Evolutionary conservation across 129 eudicot genomes (phyloP).

Genomic region (Chrysanthemum makinoi): DNA sequence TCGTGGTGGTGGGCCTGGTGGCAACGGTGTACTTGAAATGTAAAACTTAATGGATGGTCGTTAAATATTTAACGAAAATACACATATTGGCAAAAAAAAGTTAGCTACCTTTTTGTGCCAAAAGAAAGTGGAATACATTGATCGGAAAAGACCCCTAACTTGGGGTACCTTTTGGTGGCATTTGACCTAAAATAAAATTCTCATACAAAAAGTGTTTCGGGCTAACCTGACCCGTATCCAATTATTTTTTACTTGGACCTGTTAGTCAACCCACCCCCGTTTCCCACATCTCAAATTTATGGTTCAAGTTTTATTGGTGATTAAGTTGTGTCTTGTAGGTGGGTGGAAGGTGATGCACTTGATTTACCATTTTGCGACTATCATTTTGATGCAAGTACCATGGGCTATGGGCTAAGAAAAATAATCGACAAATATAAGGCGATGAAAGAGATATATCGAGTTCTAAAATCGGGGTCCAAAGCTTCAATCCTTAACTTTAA

Average conservation of each 20-base stretch:
- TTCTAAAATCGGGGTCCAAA: constrained; percentile 75
- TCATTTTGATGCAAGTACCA: constrained; percentile 80
- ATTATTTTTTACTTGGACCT: not conserved
- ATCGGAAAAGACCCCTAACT: no score
- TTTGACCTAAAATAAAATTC: no score
- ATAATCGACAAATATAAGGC: constrained; percentile 70
- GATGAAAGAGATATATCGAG: constrained; percentile 63
- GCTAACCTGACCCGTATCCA: not conserved
- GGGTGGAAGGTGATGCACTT: constrained; percentile 92
- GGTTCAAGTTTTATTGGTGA: constrained; percentile 17
- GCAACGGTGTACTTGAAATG: no score
- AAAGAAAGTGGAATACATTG: not conserved
- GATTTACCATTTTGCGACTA: constrained; percentile 73
- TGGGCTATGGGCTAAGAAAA: constrained; percentile 82
- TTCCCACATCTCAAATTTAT: constrained; percentile 2
- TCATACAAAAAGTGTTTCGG: not conserved
- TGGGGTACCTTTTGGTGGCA: no score
- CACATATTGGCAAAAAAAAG: no score
- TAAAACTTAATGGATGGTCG: no score
- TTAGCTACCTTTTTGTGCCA: no score
- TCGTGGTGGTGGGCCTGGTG: no score
- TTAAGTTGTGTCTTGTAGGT: constrained; percentile 46
- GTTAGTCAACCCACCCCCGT: not conserved
- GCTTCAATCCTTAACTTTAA: constrained; percentile 91
- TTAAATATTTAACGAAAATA: no score